Percentiles rank a stretch among this genome's conserved stretches.
phyloP scores from a whole-genome alignment of 257 asterid genomes.

The Petrea volubilis region DNA sequence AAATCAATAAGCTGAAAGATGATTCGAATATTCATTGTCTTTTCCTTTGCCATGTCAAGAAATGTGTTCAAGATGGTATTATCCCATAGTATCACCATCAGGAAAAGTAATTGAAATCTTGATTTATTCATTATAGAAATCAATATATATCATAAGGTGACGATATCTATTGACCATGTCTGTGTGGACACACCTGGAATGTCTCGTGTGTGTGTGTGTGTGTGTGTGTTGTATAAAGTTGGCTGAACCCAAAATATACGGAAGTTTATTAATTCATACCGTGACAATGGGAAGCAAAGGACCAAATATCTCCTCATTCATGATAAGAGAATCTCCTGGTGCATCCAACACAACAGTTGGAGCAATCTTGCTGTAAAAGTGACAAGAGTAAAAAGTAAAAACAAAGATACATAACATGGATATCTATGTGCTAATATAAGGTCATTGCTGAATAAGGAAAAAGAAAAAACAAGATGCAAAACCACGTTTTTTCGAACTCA shows the following conservation, averaged over 20 bases:
- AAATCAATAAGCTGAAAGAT: conserved; percentile 3
- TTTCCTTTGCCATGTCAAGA: too few species aligned
- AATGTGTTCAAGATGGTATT: too few species aligned
- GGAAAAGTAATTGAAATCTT: too few species aligned
- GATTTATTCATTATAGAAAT: too few species aligned
- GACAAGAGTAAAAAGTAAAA: conserved; percentile 1
- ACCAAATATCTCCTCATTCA: conserved; percentile 91
- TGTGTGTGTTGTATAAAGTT: neutral
- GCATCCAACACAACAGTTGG: conserved; percentile 83
- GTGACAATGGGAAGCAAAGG: conserved; percentile 84
- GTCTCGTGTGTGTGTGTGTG: too few species aligned
- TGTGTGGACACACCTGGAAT: too few species aligned
- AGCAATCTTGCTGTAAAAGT: conserved; percentile 62
- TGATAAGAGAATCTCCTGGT: conserved; percentile 68
- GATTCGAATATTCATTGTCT: neutral
- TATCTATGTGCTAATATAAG: neutral
- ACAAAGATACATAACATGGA: too few species aligned
- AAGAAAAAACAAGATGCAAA: conserved; percentile 2
- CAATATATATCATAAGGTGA: too few species aligned
- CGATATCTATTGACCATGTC: too few species aligned
- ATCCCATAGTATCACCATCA: too few species aligned
- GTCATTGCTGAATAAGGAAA: neutral
- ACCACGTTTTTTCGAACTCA: conserved; percentile 43
- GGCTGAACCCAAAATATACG: neutral
- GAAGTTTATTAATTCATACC: conserved; percentile 41